A percentile compares a stretch with the other conserved stretches of the same genome.
Evolutionary conservation across 768 basidiomycete genomes (phyloP).

Genomic region (Artomyces pyxidatus): DNA sequence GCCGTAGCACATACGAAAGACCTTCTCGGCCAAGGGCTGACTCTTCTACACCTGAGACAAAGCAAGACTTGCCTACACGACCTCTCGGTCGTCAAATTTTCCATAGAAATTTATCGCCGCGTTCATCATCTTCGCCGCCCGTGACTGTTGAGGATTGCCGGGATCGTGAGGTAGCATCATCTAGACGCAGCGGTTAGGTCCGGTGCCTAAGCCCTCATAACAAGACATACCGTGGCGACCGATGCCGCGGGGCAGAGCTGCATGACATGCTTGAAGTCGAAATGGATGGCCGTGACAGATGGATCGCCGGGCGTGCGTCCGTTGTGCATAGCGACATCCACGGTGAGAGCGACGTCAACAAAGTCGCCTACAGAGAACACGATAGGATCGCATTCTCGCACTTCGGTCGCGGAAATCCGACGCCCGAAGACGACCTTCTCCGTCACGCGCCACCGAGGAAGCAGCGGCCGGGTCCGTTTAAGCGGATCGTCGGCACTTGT

Average conservation of each 20-base stretch:
- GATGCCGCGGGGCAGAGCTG: background rate
- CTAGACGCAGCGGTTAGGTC: background rate
- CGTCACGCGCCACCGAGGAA: background rate
- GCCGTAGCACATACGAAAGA: too few species aligned
- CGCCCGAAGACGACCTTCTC: background rate
- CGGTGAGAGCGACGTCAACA: background rate
- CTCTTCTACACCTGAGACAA: too few species aligned
- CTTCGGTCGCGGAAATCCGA: background rate
- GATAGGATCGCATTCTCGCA: background rate
- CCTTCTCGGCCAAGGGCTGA: too few species aligned
- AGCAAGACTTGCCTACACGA: too few species aligned
- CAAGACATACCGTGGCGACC: background rate
- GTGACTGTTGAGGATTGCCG: background rate
- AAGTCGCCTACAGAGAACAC: background rate
- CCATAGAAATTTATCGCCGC: background rate
- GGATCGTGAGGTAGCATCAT: background rate
- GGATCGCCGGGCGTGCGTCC: background rate
- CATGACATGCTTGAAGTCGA: background rate
- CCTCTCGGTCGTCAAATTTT: too few species aligned
- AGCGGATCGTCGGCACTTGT: background rate
- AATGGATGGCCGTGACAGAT: background rate
- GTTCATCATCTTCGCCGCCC: background rate
- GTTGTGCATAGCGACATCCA: background rate
- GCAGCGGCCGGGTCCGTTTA: background rate
- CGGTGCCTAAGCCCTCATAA: background rate